Conservation (phyloP, 768 basidiomycete species). For the Butyriboletus loyo region DNA sequence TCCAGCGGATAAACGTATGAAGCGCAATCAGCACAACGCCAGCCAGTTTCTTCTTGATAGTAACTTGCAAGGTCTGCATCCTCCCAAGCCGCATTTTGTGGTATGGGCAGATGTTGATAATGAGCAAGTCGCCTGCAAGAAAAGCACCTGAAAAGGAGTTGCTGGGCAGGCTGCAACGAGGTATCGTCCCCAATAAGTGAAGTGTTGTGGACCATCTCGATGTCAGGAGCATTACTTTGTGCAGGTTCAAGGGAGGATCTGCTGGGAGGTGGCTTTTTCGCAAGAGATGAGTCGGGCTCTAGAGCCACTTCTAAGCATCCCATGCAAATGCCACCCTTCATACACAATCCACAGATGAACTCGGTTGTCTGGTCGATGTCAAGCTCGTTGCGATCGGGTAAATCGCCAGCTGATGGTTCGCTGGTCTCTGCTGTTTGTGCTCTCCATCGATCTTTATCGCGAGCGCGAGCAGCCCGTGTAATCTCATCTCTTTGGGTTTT, state of each 20-base stretch:
- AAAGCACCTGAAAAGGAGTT: constrained; percentile 77
- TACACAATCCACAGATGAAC: constrained; percentile 73
- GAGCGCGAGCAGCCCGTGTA: constrained; percentile 56
- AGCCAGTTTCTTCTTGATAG: constrained; percentile 54
- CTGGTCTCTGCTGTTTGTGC: constrained; percentile 23
- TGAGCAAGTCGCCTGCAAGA: constrained; percentile 83
- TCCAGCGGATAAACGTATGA: constrained; percentile 71
- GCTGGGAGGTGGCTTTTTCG: constrained; percentile 12
- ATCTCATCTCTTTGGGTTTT: constrained; percentile 68
- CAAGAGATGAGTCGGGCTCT: constrained; percentile 39
- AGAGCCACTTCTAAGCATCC: constrained; percentile 60
- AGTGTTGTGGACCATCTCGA: constrained; percentile 36
- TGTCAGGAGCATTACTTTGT: constrained; percentile 20
- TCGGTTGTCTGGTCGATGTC: constrained; percentile 62
- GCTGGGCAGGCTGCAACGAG: constrained; percentile 23
- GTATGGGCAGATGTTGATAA: constrained; percentile 66
- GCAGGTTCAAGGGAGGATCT: constrained; percentile 5
- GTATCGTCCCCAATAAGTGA: constrained; percentile 9
- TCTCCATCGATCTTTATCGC: constrained; percentile 44
- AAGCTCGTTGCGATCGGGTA: constrained; percentile 47
- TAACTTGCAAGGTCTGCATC: constrained; percentile 49
- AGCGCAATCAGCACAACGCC: constrained; percentile 77
- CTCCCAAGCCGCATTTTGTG: constrained; percentile 36
- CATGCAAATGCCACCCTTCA: constrained; percentile 77
- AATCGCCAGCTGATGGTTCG: constrained; percentile 25